Evolutionary conservation across 106 monocot species (phyloP).

Genomic region (Dioscorea alata): DNA sequence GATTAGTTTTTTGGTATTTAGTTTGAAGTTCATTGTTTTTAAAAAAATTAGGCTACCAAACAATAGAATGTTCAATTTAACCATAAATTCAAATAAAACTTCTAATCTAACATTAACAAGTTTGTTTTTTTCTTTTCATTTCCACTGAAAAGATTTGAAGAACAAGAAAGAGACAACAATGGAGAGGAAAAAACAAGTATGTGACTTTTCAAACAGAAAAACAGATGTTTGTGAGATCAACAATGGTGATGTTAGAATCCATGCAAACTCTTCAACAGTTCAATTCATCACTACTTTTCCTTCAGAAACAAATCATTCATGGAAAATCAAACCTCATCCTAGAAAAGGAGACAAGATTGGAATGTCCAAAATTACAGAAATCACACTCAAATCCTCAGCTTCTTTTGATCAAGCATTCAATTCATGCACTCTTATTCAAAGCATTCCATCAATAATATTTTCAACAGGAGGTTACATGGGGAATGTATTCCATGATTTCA

Average conservation of each 20-base stretch:
- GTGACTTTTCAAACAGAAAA: conserved; percentile 15
- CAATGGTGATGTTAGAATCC: conserved; percentile 23
- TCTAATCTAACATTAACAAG: background rate
- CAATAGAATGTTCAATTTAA: no score
- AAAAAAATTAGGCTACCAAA: no score
- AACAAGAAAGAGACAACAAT: background rate
- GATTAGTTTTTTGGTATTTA: no score
- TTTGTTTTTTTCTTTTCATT: background rate
- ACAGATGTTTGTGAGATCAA: conserved; percentile 28
- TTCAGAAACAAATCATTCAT: conserved; percentile 24
- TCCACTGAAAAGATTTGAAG: background rate
- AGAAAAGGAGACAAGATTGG: conserved; percentile 42
- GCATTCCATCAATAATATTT: conserved; percentile 25
- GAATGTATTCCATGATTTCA: conserved; percentile 50
- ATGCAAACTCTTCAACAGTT: conserved; percentile 23
- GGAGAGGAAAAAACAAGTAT: background rate
- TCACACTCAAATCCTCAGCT: conserved; percentile 1
- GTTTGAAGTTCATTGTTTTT: no score
- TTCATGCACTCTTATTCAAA: conserved; percentile 1
- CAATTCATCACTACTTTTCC: conserved; percentile 1
- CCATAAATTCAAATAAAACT: no score
- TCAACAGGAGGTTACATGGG: conserved; percentile 27
- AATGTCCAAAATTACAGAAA: conserved; percentile 25
- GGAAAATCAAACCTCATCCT: conserved; percentile 55
- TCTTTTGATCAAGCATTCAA: background rate